Evolutionary conservation across 495 filamentous ascomycete genomes (phyloP), one percentile per base, ranked within the genome.

Genomic region (Lasiosphaeriaceae sp.): DNA sequence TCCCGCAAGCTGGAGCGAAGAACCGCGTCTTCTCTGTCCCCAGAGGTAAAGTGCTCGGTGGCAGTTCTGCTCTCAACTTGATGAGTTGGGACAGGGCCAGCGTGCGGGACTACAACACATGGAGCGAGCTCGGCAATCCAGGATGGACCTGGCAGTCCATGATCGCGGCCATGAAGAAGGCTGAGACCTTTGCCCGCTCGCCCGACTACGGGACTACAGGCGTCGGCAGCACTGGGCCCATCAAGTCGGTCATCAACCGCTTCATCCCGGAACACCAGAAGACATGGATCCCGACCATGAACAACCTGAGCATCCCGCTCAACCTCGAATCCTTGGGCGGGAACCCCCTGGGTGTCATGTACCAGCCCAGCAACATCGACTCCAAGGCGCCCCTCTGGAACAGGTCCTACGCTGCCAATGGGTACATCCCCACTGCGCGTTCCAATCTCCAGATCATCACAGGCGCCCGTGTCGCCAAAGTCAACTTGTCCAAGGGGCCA

Each of bases 81-180:
- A 77, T 83, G 67, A 76, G 69, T 21, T 82, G 76, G 75, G 74
- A 77, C 53, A 71, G 78, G 17, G 80, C 78, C 1, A 77, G 71
- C 11, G 74, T 70, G 29, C 64, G 71, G 9, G 80, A 82, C 31
- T 82, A 80, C 59, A 80, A 85, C 65, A 70, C 75, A 47, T 85
- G 83, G 83, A 76, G 72, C 34, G 67, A 71, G 14, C 71, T 80
- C 17, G 80, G 80, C 12, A 76, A 75, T 21, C 55, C 66, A 11
- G 26, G 22, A 19, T 26, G 22, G 23, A 50, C 12, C 9, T 43
- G 39, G 39, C 64, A 80, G 22, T 68, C 60, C 21, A 60, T 75
- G 54, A 20, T 58, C 31, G 17, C 31, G 11, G 65, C 57, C 20
- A 71, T 72, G 71, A 47, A 54, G 3, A 70, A 66, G 51, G 59